A percentile compares a stretch with the other conserved stretches of the same genome.
phyloP scores from a whole-genome alignment of 148 eudicot species.

The Nepenthes mirabilis region DNA sequence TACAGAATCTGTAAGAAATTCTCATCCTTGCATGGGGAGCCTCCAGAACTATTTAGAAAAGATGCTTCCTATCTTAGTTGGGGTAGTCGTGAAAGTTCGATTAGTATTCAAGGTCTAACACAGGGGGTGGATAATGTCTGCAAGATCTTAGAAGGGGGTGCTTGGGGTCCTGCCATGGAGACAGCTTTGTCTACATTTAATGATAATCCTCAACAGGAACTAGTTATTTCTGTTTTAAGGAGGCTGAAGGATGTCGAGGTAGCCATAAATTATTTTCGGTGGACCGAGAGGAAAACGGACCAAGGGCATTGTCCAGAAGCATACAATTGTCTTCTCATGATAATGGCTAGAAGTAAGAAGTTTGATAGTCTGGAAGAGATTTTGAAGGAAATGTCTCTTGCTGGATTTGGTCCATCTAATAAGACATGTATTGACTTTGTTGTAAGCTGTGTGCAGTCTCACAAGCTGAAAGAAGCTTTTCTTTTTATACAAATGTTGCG shows the following conservation, averaged over 20 bases:
- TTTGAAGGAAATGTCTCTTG: slow-evolving; percentile 87
- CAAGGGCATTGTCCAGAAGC: slow-evolving; percentile 70
- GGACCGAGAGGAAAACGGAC: slow-evolving; percentile 50
- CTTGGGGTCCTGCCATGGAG: slow-evolving; percentile 73
- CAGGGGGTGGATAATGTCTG: slow-evolving; percentile 45
- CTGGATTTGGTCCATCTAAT: slow-evolving; percentile 70
- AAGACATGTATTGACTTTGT: slow-evolving; percentile 60
- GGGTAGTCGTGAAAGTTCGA: slow-evolving; percentile 17
- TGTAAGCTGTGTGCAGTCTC: slow-evolving; percentile 39
- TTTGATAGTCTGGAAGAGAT: slow-evolving; percentile 44
- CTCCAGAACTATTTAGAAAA: slow-evolving; percentile 14
- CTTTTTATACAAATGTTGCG: slow-evolving; percentile 61
- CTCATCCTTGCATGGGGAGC: slow-evolving; percentile 24
- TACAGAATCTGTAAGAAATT: slow-evolving; percentile 13
- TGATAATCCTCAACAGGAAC: slow-evolving; percentile 32
- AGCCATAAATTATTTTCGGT: slow-evolving; percentile 67
- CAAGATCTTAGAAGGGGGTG: slow-evolving; percentile 50
- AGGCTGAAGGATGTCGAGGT: slow-evolving; percentile 49
- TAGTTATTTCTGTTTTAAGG: slow-evolving; percentile 58
- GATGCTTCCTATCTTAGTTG: slow-evolving; percentile 9
- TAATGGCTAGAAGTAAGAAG: slow-evolving; percentile 53
- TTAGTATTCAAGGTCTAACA: slow-evolving; percentile 15
- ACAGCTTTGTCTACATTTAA: slow-evolving; percentile 29
- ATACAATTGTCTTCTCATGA: slow-evolving; percentile 71
- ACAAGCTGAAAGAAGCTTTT: slow-evolving; percentile 44